Percentiles rank a stretch among this genome's conserved stretches.
Conservation (phyloP, 2,329 filamentous ascomycete species). For the Calonectria crousiana region DNA sequence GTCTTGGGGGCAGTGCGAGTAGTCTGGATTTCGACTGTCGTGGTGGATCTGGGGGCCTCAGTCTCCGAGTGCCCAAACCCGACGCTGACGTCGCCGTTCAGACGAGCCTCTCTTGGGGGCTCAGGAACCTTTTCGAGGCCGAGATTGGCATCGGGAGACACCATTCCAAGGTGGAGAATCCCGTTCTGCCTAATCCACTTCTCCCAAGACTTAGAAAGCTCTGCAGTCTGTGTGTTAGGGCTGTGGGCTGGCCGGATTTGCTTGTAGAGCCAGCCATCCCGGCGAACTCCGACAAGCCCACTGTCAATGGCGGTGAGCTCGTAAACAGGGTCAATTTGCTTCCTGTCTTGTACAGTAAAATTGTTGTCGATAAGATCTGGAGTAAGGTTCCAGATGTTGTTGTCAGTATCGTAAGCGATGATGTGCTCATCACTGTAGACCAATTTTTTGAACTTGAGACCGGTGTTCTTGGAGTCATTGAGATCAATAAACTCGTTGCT, state of each 20-base stretch:
- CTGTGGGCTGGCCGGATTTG: not conserved
- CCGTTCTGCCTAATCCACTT: constrained; percentile 10
- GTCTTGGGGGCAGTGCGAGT: not conserved
- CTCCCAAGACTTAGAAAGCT: not conserved
- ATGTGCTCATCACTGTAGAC: not conserved
- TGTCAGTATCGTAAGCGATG: not conserved
- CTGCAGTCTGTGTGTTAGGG: not conserved
- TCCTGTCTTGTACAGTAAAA: not conserved
- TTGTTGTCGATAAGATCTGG: not conserved
- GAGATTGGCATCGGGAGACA: not conserved
- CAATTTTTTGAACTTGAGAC: not conserved
- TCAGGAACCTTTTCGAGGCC: not conserved
- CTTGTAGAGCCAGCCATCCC: constrained; percentile 1
- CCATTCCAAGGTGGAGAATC: constrained; percentile 4
- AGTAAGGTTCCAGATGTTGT: not conserved
- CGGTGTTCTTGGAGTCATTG: not conserved
- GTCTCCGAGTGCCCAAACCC: not conserved
- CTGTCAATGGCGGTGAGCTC: not conserved
- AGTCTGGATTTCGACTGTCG: not conserved
- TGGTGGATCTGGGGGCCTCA: not conserved
- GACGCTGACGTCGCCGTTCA: not conserved
- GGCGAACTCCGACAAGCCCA: not conserved
- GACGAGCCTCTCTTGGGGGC: not conserved
- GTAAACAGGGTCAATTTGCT: not conserved
- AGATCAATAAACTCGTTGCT: not conserved